Percentiles rank a stretch among this genome's conserved stretches.
Conservation (phyloP, 164 flowering plant species). For the Dillenia turbinata region DNA sequence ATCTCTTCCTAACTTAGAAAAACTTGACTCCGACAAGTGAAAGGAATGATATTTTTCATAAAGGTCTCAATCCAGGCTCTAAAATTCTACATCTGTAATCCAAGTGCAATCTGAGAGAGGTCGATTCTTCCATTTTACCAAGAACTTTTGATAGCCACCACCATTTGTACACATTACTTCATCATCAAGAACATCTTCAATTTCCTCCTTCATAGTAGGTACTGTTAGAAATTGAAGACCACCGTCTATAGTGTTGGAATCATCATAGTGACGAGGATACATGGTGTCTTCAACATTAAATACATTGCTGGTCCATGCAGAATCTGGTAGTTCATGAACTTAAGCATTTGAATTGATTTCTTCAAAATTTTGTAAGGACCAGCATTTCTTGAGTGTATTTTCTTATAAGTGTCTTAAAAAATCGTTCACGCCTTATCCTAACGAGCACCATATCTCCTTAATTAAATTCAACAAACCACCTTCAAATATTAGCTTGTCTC, state of each 20-base stretch:
- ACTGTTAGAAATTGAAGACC: not conserved
- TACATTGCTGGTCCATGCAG: not conserved
- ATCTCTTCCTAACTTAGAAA: not conserved
- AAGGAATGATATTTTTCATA: not conserved
- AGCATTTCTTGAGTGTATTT: not conserved
- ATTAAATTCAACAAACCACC: not conserved
- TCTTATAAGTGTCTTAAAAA: not conserved
- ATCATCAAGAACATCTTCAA: not conserved
- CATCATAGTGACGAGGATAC: not conserved
- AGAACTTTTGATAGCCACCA: not conserved
- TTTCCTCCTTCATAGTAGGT: not conserved
- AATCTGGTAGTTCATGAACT: not conserved
- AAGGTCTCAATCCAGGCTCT: not conserved
- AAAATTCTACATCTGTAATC: not conserved
- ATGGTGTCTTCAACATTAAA: not conserved
- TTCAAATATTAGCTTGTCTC: not conserved
- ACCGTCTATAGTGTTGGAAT: not conserved
- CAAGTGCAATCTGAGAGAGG: not conserved
- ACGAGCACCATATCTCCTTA: not conserved
- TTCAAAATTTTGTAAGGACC: not conserved
- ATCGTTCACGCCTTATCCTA: not conserved
- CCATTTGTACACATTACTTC: not conserved
- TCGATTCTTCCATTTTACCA: not conserved
- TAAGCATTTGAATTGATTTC: not conserved
- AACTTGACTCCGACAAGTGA: not conserved